phyloP scores from a whole-genome alignment of 306 rosid genomes.

The Lathyrus oleraceus region DNA sequence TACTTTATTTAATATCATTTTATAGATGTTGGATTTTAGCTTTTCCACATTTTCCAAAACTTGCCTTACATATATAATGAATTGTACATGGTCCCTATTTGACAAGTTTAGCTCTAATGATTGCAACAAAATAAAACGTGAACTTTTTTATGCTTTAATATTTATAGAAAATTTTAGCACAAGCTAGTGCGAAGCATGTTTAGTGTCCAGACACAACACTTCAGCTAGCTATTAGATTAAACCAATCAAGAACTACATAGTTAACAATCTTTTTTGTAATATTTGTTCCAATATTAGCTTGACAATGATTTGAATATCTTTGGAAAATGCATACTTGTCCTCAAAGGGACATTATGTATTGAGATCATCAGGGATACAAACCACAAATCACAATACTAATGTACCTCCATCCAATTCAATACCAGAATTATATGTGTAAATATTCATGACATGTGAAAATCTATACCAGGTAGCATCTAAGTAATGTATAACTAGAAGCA shows the following conservation, averaged over 20 bases:
- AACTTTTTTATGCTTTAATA: neutral
- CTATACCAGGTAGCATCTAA: slow-evolving; percentile 1
- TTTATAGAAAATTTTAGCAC: neutral
- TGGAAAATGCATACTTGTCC: neutral
- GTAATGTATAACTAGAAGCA: slow-evolving; percentile 5
- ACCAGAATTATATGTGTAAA: neutral
- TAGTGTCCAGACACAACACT: neutral
- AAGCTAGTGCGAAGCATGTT: neutral
- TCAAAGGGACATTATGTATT: neutral
- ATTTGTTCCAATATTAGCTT: neutral
- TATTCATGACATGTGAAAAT: neutral
- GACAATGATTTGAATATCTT: neutral
- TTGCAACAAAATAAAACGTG: neutral
- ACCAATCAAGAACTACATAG: neutral
- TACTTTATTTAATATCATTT: no score
- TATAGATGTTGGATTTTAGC: no score
- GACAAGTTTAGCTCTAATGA: neutral
- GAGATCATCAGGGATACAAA: neutral
- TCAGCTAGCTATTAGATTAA: neutral
- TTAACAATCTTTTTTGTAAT: neutral
- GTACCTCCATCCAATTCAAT: neutral
- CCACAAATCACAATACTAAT: neutral
- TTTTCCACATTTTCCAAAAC: neutral
- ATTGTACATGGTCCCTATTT: neutral
- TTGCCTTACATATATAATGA: neutral